Base-by-base conservation (phyloP, 2,329 filamentous ascomycete genomes). In the Onygena corvina region DNA sequence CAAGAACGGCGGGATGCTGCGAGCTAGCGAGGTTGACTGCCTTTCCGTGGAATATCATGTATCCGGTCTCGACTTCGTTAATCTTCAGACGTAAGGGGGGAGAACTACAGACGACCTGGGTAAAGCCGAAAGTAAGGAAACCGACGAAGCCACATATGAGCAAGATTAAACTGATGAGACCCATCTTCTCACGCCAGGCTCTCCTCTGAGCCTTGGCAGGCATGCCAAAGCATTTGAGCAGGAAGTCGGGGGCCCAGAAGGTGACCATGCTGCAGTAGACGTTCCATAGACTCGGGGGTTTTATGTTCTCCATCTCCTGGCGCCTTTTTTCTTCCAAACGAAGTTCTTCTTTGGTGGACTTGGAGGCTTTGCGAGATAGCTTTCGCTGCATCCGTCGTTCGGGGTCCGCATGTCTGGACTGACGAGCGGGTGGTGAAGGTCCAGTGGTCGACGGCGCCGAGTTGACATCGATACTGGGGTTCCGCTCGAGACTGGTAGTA, bases 181-280 rank as follows among this genome's bases (percentile, higher is more conserved):
- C 92, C 74, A 98, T 93, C 75, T 98, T 98, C 65, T 98, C 92
- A 57, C 92, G 80, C 92, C 92, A 98, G 2, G 92, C 92, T 60
- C 87, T 79, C 62, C 88, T 84, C 66, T 96, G 87, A 12, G 83
- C 87, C 66, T 85, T 92, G 40, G 85, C 76, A 5, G 81, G 80
- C 74, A 85, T 93, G 33, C 89, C 88, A 60, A 88, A 92, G 67
- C 86, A 94, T 56, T 76, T 79, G 49, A 98, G 72, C 23, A 95
- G 68, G 53, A 90, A 84, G 62, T 88, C 83, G 0, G 92, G 92
- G 51, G 80, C 84, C 89, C 92, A 96, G 61, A 96, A 95, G 0
- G 92, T 98, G 56, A 98, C 71, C 54, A 94, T 79, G 44, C 85
- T 83, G 67, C 92, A 98, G 71, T 98, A 98, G 3, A 93, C 82